Base-by-base conservation (phyloP, 176 grass and related monocot species). In the Cenchrus fungigraminus region DNA sequence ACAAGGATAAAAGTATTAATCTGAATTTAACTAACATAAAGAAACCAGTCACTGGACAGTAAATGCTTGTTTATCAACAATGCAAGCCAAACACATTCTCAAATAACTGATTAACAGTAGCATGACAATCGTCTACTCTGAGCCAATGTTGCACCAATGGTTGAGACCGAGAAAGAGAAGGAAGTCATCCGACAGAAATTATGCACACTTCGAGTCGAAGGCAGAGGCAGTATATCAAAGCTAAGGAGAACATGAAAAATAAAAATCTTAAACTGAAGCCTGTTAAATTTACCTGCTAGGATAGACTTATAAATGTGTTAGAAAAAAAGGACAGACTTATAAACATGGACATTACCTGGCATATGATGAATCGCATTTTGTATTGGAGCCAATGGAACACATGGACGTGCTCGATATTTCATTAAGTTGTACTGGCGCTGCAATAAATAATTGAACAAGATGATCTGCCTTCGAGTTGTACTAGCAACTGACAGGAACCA, bases 361-460 rank as follows among this genome's bases (percentile, higher is more conserved):
- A 91, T 92, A 76, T 72, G 90, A 86, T 99, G 91, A 73, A 97
- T 91, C 19, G 91, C 97, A 89, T 92, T 94, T 82, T 99, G 94
- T 25, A 97, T 92, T 61, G 91, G 91, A 73, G 79, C 84, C 80
- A 97, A 12, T 31, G 97, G 88, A 59, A 92, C 86, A 86, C 90
- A 97, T 13, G 85, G 88, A 72, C 88, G 90, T 17, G 88, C 78
- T 52, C 86, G 86, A 82, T 91, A 94, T 71, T 99, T 94, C 97
- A 94, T 99, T 55, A 99, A 88, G 86, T 99, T 89, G 79, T 91
- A 94, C 66, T 99, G 97, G 66, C 91, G 92, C 65, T 94, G 91
- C 71, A 99, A 84, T 77, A 99, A 91, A 86, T 94, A 86, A 84
- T 99, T 99, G 85, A 99, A 97, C 88, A 99, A 53, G 83, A 92